A percentile compares a stretch with the other conserved stretches of the same genome.
Conservation (phyloP, 139 green algal species). For the Chlamydomonas schloesseri region DNA sequence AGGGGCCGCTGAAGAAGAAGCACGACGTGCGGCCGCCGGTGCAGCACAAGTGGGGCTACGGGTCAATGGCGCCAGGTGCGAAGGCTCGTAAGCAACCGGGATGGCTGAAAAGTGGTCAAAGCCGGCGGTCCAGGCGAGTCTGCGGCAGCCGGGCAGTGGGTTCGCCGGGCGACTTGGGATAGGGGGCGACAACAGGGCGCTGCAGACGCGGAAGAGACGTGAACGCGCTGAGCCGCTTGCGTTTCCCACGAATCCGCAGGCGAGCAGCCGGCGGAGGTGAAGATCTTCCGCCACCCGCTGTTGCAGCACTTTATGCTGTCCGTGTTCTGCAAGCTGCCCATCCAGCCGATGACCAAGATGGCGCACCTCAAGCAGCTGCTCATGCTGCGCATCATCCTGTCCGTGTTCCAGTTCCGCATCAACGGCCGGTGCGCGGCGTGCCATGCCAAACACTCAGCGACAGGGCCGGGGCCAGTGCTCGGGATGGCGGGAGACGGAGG, state of each 20-base stretch:
- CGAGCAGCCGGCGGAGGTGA: constrained; percentile 62
- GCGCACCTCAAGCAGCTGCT: constrained; percentile 82
- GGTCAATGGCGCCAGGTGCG: constrained; percentile 8
- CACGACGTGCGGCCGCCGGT: constrained; percentile 91
- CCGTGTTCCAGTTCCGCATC: constrained; percentile 93
- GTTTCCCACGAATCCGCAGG: no score
- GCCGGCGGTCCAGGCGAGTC: no score
- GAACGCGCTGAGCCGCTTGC: no score
- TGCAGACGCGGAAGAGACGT: no score
- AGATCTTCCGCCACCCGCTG: constrained; percentile 95
- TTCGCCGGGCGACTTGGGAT: no score
- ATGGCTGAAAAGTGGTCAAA: no score
- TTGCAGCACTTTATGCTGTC: constrained; percentile 95
- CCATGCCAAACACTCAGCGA: no score
- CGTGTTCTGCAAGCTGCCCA: constrained; percentile 97
- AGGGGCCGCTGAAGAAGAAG: constrained; percentile 62
- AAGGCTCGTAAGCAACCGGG: no score
- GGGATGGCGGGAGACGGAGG: no score
- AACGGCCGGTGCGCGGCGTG: constrained; percentile 75
- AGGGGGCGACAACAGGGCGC: no score
- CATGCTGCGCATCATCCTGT: constrained; percentile 92
- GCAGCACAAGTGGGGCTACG: constrained; percentile 80
- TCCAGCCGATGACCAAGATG: constrained; percentile 80
- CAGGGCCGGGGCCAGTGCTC: no score
- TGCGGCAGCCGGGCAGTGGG: no score